phyloP scores from a whole-genome alignment of 108 stramenopile species.

The Nitzschia sp. region DNA sequence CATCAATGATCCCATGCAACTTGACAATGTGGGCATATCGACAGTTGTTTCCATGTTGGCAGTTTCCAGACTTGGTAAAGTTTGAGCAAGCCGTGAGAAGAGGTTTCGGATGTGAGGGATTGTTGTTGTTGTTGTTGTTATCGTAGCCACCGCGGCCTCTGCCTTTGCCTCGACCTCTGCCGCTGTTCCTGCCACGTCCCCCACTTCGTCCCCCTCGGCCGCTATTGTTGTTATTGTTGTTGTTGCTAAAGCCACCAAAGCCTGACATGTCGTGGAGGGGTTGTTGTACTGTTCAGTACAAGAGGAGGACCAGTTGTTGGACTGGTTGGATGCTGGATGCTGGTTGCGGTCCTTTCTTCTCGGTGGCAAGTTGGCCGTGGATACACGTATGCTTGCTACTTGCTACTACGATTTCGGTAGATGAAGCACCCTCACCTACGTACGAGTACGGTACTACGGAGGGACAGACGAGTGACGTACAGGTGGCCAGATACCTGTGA shows the following conservation, averaged over 20 bases:
- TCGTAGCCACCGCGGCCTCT: slow-evolving; percentile 23
- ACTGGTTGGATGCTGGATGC: too few species aligned
- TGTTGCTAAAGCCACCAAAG: slow-evolving; percentile 18
- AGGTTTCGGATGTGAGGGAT: slow-evolving; percentile 17
- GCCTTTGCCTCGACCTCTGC: slow-evolving; percentile 44
- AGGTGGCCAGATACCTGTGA: too few species aligned
- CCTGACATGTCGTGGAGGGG: slow-evolving; percentile 18
- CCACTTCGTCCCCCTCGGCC: slow-evolving; percentile 35
- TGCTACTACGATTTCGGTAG: too few species aligned
- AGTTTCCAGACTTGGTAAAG: slow-evolving; percentile 60
- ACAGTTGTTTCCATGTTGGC: slow-evolving; percentile 55
- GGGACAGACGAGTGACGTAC: too few species aligned
- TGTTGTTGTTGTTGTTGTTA: neutral
- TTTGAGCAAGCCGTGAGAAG: slow-evolving; percentile 49
- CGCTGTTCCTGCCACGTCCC: slow-evolving; percentile 40
- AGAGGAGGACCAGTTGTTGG: too few species aligned
- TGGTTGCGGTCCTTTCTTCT: too few species aligned
- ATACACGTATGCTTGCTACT: too few species aligned
- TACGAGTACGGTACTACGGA: too few species aligned
- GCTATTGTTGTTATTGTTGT: slow-evolving; percentile 3
- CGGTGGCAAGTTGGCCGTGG: too few species aligned
- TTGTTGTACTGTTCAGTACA: too few species aligned
- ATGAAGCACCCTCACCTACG: too few species aligned
- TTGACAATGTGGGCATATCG: slow-evolving; percentile 68
- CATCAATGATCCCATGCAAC: slow-evolving; percentile 58